Conservation (phyloP, 1,284 basidiomycete genomes). For the Marasmius tenuissimus region DNA sequence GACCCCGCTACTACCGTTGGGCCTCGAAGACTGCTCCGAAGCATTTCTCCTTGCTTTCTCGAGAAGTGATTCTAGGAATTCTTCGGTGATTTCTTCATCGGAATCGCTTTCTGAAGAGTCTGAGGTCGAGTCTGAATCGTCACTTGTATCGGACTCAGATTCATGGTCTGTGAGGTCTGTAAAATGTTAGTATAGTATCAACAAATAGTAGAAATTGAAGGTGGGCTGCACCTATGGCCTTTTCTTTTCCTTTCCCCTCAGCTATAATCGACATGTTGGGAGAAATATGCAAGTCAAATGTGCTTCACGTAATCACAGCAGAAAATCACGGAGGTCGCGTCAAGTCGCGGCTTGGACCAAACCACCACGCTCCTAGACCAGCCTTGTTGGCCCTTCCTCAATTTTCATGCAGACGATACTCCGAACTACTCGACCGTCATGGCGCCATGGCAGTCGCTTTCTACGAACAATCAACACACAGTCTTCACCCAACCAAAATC, state of each 20-base stretch:
- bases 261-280: slow-evolving; percentile 20
- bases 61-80: slow-evolving; percentile 65
- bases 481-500: background rate
- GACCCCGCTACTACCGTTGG: slow-evolving; percentile 30
- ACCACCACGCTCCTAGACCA: background rate
- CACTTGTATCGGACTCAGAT: slow-evolving; percentile 26
- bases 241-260: slow-evolving; percentile 46
- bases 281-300: slow-evolving; percentile 8
- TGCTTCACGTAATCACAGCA: slow-evolving; percentile 12
- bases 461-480: slow-evolving; percentile 9
- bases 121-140: slow-evolving; percentile 21
- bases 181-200: background rate
- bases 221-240: slow-evolving; percentile 29
- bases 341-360: too few species aligned
- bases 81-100: slow-evolving; percentile 46
- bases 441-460: slow-evolving; percentile 1
- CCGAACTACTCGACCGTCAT: background rate
- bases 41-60: slow-evolving; percentile 55
- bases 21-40: slow-evolving; percentile 20
- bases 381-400: too few species aligned
- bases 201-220: background rate
- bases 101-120: slow-evolving; percentile 25
- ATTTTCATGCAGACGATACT: background rate
- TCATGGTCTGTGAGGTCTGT: slow-evolving; percentile 19
- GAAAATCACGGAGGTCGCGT: too few species aligned